These are phyloP conservation scores for Neonectria punicea DNA, from an alignment of 2,329 filamentous ascomycete genomes.

Conservation along the genomic window DNA sequence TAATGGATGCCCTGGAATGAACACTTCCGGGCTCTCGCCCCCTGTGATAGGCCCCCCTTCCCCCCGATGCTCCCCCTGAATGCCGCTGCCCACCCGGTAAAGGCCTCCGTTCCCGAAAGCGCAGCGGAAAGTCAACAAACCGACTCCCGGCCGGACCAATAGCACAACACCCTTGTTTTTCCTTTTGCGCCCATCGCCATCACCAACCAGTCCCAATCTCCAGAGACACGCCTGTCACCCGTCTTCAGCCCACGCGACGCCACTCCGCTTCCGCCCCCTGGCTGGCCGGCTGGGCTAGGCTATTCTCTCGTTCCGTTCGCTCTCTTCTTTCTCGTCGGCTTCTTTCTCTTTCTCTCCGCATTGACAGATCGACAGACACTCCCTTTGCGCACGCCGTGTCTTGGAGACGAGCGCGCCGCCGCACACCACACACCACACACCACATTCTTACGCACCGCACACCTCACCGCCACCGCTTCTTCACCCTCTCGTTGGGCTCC, in stretches of 20 bases:
- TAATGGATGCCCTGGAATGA: conserved; percentile 12
- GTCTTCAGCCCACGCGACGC: conserved; percentile 1
- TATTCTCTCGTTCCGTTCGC: neutral
- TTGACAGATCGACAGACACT: neutral
- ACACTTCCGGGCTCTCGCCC: conserved; percentile 16
- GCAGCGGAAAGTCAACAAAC: conserved; percentile 15
- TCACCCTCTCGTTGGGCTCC: neutral
- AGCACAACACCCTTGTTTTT: conserved; percentile 42
- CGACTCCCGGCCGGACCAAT: conserved; percentile 32
- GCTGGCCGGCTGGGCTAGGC: neutral
- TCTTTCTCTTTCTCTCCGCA: neutral
- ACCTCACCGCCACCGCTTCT: conserved; percentile 2
- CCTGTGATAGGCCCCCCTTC: conserved; percentile 28
- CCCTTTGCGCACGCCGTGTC: neutral
- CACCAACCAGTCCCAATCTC: neutral
- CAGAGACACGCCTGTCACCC: conserved; percentile 6
- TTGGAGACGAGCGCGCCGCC: neutral
- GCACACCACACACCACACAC: neutral
- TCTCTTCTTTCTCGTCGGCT: neutral
- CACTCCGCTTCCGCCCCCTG: conserved; percentile 4
- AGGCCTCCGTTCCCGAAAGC: conserved; percentile 21
- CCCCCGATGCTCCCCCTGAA: conserved; percentile 24
- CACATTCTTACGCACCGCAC: neutral
- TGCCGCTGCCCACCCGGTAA: conserved; percentile 22
- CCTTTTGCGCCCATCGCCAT: conserved; percentile 34